Evolutionary conservation across 192 early-diverging fungal genomes (phyloP), one percentile per base, ranked within the genome.

Genomic region (Entomortierella chlamydospora): DNA sequence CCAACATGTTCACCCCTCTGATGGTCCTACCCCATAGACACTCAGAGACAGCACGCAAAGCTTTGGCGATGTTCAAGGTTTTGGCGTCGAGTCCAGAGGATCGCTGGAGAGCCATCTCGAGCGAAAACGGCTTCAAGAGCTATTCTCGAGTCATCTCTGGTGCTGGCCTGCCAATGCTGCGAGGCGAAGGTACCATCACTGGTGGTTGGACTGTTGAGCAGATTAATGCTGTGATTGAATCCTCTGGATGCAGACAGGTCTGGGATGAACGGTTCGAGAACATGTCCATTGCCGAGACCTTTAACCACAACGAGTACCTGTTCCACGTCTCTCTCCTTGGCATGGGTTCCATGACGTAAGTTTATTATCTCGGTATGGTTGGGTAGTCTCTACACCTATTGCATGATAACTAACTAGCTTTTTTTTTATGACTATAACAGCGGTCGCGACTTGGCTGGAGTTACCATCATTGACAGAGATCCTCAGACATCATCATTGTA

Each of bases 261-360:
- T 87, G 88, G 88, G 88, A 89, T 57, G 73, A 82, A 20, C 81
- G 78, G 0, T 87, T 85, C 37, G 83, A 85, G 47, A 81, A 85
- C 15, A 74, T 87, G 42, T 65, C 74, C 17, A 70, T 83, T 28
- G 61, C 85, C 0, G 85, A 89, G 56, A 69, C 83, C 13, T 86
- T 85, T 37, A 85, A 84, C 54, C 81, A 86, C 34, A 85, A 84
- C 49, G 85, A 89, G 49, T 83, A 83, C 42, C 51, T 87, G 12
- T 77, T 86, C 64, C 78, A 83, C 53, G 51, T 81, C 18, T 62
- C 80, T 26, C 66, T 83, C 25, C 73, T 70, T 6, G 80, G 79
- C 5, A 60, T 78, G 4, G 77, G 82, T 10, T 83, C 82, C 0
- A 66, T 83, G 33, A 82, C 73, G 82, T 83, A 70, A 64, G 70